Evolutionary conservation across 495 filamentous ascomycete genomes (phyloP).

Genomic region (Aspergillus nanangensis): DNA sequence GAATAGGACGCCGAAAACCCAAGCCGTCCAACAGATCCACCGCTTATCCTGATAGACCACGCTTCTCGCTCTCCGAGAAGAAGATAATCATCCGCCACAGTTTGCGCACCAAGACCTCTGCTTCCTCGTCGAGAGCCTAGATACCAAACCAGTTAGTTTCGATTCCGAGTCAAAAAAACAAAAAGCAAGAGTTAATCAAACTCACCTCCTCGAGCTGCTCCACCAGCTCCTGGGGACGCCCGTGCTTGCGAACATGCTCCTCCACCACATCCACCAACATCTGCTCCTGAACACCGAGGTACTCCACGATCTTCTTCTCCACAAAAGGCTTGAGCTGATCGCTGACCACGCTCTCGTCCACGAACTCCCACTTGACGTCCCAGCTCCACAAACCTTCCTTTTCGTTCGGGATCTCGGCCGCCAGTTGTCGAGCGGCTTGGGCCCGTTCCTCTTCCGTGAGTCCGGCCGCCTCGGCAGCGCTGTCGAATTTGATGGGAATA

Average conservation of each 20-base stretch:
- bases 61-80: constrained; percentile 93
- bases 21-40: neutral
- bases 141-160: neutral
- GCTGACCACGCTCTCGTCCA: constrained; percentile 76
- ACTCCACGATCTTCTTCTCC: constrained; percentile 97
- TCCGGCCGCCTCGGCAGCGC: constrained; percentile 58
- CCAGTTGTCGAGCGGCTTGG: constrained; percentile 72
- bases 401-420: constrained; percentile 83
- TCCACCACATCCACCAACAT: constrained; percentile 91
- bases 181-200: constrained; percentile 13
- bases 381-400: constrained; percentile 86
- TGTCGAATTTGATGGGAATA: constrained; percentile 89
- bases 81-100: constrained; percentile 98
- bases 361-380: constrained; percentile 90
- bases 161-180: constrained; percentile 26
- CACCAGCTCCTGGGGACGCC: constrained; percentile 73
- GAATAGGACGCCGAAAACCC: neutral
- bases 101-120: constrained; percentile 90
- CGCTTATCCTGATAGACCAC: constrained; percentile 66
- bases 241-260: constrained; percentile 75
- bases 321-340: constrained; percentile 93
- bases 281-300: constrained; percentile 93
- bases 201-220: constrained; percentile 79
- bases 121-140: constrained; percentile 90
- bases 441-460: constrained; percentile 82